phyloP scores from a whole-genome alignment of 805 yeast species.

The Candida vaughaniae region DNA sequence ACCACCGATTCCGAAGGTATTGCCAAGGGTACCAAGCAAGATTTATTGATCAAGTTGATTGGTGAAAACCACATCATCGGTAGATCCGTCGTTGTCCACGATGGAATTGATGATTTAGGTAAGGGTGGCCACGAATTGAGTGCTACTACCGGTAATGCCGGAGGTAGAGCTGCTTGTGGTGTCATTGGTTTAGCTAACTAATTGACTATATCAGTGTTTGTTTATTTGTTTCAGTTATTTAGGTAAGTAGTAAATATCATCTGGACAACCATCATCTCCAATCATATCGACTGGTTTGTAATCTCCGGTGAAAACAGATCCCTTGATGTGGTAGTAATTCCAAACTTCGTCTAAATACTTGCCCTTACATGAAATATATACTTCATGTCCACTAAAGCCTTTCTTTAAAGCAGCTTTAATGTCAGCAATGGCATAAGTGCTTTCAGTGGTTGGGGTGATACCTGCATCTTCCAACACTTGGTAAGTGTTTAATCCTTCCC shows the following conservation, averaged over 20 bases:
- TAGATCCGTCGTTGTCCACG: slow-evolving; percentile 93
- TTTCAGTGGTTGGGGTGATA: slow-evolving; percentile 60
- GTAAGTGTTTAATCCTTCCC: slow-evolving; percentile 50
- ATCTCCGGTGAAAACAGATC: slow-evolving; percentile 66
- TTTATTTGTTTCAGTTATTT: slow-evolving; percentile 7
- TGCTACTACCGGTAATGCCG: slow-evolving; percentile 95
- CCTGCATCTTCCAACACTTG: slow-evolving; percentile 66
- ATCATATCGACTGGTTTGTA: slow-evolving; percentile 60
- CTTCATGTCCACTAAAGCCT: slow-evolving; percentile 53
- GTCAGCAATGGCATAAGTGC: slow-evolving; percentile 56
- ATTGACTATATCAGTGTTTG: too few relatives aligned
- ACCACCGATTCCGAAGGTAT: slow-evolving; percentile 83
- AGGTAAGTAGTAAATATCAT: slow-evolving; percentile 34
- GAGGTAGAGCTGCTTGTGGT: slow-evolving; percentile 98
- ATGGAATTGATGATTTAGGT: slow-evolving; percentile 91
- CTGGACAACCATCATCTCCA: slow-evolving; percentile 63
- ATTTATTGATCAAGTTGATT: slow-evolving; percentile 70
- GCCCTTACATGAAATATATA: slow-evolving; percentile 55
- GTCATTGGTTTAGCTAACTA: slow-evolving; percentile 75
- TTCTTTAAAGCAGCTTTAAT: slow-evolving; percentile 52
- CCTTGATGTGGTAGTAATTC: slow-evolving; percentile 77
- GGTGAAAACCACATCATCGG: slow-evolving; percentile 91
- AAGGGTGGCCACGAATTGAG: slow-evolving; percentile 91
- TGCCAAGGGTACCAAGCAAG: slow-evolving; percentile 87
- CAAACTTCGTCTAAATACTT: slow-evolving; percentile 60